Evolutionary conservation across 805 yeast species (phyloP), one percentile per base, ranked within the genome.

Genomic region (Maudiozyma pseudohumilis): DNA sequence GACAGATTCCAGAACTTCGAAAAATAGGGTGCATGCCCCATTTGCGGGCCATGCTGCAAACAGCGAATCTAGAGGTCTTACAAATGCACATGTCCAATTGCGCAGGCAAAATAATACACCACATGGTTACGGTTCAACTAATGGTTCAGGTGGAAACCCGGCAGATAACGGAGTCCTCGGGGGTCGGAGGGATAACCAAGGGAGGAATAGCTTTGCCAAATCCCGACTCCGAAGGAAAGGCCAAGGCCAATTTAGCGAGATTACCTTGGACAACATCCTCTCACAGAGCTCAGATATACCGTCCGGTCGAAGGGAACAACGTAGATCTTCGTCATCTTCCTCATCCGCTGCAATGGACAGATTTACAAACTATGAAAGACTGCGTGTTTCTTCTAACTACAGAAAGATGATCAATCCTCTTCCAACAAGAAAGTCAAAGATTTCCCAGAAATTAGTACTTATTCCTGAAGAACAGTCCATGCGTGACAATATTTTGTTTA

Each of bases 211-310:
- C 20, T 29, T 29, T 19, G 19, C 23, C 3, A 23, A 28, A 28
- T 9, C 24, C 2, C 27, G n/a, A 12, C 12, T 19, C 4, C 28
- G 27, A 18, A 28, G 39, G 19, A 25, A 26, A 23, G 12, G 30
- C 2, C 20, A 26, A 12, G 57, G 65, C 23, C 72, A 74, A 42
- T 83, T 82, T 54, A 77, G 88, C 27, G 79, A 80, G 39, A 84
- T 88, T 4, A 80, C 94, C 0, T 81, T 88, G 4, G 87, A 86
- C 40, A 80, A 80, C 52, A 70, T 88, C 13, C 65, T 88, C 5
- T 75, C 85, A 16, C 80, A 80, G 47, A 73, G 78, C 17, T 78
- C 94, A 44, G 96, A 85, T 50, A 84, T 88, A 11, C 96, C 97
- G 0, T 81, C 94, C 3, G 94, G 55, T 19, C 64, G 61, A 51